phyloP scores from a whole-genome alignment of 495 filamentous ascomycete species.

The Pyrenula aspistea region DNA sequence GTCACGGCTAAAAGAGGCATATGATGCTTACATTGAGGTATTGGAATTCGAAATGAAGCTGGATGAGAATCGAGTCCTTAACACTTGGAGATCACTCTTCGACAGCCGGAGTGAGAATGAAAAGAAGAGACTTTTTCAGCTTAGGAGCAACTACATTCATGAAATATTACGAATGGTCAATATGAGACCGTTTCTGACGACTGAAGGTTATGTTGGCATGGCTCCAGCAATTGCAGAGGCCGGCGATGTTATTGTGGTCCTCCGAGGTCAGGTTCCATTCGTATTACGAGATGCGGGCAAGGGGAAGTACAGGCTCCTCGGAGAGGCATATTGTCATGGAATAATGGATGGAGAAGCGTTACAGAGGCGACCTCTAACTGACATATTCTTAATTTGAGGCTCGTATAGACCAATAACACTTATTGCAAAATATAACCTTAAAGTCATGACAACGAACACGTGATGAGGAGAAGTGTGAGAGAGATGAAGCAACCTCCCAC shows the following conservation, averaged over 20 bases:
- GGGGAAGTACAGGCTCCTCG: constrained; percentile 6
- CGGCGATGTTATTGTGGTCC: constrained; percentile 5
- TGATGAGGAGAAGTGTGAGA: too few species aligned
- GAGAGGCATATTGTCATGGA: constrained; percentile 10
- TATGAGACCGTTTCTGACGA: constrained; percentile 1
- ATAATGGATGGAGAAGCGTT: constrained; percentile 9
- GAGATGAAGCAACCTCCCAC: too few species aligned
- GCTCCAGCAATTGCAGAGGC: constrained; percentile 1
- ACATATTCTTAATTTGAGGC: neutral
- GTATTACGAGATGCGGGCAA: constrained; percentile 3
- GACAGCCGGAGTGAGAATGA: neutral
- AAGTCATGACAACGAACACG: too few species aligned
- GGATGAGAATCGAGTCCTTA: neutral
- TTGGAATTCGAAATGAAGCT: neutral
- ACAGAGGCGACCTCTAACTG: neutral
- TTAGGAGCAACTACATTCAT: neutral
- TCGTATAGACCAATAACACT: neutral
- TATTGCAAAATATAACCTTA: too few species aligned
- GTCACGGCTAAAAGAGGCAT: neutral
- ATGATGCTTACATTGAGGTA: neutral
- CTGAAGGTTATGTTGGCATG: constrained; percentile 7
- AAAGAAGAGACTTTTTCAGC: neutral
- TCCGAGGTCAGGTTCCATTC: constrained; percentile 6
- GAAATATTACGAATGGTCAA: neutral
- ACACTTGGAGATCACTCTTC: neutral